These are phyloP conservation scores for Coprinellus aureogranulatus DNA, from an alignment of 768 basidiomycete species.

Conservation along the genomic window DNA sequence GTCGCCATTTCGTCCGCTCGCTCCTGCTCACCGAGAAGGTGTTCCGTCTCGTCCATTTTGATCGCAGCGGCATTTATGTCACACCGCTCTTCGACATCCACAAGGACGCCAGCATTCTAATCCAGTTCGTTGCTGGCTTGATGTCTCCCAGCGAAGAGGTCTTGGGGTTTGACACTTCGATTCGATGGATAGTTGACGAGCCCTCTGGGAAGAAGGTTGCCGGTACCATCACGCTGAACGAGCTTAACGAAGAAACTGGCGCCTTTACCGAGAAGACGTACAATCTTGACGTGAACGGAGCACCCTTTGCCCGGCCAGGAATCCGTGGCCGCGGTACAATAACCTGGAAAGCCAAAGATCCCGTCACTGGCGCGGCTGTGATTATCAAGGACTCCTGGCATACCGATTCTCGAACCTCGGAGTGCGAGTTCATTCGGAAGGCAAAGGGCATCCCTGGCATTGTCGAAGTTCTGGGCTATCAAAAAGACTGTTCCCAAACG, in stretches of 20 bases:
- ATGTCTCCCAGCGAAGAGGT: not conserved
- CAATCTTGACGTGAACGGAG: not conserved
- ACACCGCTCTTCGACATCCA: not conserved
- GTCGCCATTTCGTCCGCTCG: not conserved
- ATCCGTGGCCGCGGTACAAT: not conserved
- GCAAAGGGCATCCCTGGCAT: not conserved
- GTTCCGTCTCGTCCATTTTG: not conserved
- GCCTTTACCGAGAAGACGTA: not conserved
- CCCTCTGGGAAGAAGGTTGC: not conserved
- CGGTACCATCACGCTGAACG: not conserved
- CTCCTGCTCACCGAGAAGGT: not conserved
- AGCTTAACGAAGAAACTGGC: not conserved
- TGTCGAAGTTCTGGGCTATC: not conserved
- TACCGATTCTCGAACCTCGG: not conserved
- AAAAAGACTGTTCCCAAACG: not conserved
- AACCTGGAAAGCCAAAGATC: not conserved
- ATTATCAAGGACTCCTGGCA: not conserved
- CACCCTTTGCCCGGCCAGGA: not conserved
- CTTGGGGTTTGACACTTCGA: not conserved
- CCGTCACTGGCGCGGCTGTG: not conserved
- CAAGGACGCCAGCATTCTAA: not conserved
- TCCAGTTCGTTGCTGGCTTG: not conserved
- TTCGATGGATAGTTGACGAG: not conserved
- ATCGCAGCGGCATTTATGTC: not conserved
- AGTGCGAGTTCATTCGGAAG: not conserved